phyloP scores from a whole-genome alignment of 495 filamentous ascomycete species.

The Aspergillus carlsbadensis region DNA sequence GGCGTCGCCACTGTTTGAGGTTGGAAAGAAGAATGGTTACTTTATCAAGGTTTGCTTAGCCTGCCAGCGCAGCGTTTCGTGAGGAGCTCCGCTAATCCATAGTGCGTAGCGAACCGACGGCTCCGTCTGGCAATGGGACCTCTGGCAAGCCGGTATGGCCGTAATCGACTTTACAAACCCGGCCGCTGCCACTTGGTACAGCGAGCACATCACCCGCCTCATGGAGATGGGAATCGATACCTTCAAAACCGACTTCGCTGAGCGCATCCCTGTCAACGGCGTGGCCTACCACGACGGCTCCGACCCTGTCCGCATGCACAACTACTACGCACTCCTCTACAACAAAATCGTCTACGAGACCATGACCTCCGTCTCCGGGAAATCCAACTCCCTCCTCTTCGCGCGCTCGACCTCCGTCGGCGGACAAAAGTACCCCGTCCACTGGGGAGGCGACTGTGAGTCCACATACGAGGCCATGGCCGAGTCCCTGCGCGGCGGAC shows the following conservation, averaged over 20 bases:
- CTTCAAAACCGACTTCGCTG: conserved; percentile 75
- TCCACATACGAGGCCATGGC: conserved; percentile 72
- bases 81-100: not conserved
- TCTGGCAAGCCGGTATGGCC: conserved; percentile 76
- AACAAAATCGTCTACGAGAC: conserved; percentile 68
- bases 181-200: conserved; percentile 60
- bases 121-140: conserved; percentile 71
- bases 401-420: conserved; percentile 66
- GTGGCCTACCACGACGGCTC: conserved; percentile 57
- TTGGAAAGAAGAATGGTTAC: conserved; percentile 65
- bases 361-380: conserved; percentile 57
- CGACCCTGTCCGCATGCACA: conserved; percentile 67
- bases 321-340: conserved; percentile 71
- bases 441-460: conserved; percentile 70
- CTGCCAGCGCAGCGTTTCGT: not conserved
- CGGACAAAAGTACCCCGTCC: conserved; percentile 65
- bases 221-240: conserved; percentile 66
- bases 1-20: conserved; percentile 61
- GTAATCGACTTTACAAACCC: conserved; percentile 74
- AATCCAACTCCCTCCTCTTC: conserved; percentile 62
- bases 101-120: conserved; percentile 55
- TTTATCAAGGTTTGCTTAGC: conserved; percentile 51
- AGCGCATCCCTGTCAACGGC: conserved; percentile 63
- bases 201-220: conserved; percentile 53
- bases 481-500: conserved; percentile 67